Evolutionary conservation across 75 land plant genomes (phyloP).

Genomic region (Isoetes taiwanensis): DNA sequence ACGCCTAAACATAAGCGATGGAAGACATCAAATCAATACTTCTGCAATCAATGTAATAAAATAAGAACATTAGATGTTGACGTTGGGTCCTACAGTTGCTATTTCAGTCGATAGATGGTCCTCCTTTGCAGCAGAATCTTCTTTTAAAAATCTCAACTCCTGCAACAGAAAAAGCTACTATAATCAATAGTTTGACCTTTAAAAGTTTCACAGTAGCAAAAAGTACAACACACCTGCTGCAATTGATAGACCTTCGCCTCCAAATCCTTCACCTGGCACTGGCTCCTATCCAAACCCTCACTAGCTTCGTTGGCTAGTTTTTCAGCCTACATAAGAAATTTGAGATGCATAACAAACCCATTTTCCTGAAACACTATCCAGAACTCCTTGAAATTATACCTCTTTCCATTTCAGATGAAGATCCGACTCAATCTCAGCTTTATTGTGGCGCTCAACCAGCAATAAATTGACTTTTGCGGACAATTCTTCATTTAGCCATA

Average conservation of each 20-base stretch:
- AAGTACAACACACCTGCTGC: conserved; percentile 34
- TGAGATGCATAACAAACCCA: not conserved
- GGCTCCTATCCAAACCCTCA: conserved; percentile 33
- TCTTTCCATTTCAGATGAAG: conserved; percentile 52
- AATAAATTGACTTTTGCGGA: conserved; percentile 49
- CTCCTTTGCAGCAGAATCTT: conserved; percentile 49
- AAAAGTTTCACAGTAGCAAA: not conserved
- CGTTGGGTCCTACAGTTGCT: conserved; percentile 42
- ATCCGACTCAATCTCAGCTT: conserved; percentile 49
- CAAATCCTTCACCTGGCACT: conserved; percentile 54
- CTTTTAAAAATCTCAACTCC: conserved; percentile 56
- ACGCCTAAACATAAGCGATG: conserved; percentile 23
- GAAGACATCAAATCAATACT: not conserved
- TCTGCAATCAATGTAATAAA: not conserved
- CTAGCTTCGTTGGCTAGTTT: conserved; percentile 35
- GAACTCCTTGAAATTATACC: conserved; percentile 26
- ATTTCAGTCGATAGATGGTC: conserved; percentile 56
- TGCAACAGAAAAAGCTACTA: conserved; percentile 11
- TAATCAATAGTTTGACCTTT: not conserved
- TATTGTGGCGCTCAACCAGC: conserved; percentile 37
- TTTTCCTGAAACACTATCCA: not conserved
- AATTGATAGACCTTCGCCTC: conserved; percentile 34
- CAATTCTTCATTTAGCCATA: conserved; percentile 80
- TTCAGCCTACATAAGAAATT: conserved; percentile 51
- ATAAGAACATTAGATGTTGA: not conserved